Base-by-base conservation (phyloP, 2,329 filamentous ascomycete genomes). In the Blastomyces gilchristii region DNA sequence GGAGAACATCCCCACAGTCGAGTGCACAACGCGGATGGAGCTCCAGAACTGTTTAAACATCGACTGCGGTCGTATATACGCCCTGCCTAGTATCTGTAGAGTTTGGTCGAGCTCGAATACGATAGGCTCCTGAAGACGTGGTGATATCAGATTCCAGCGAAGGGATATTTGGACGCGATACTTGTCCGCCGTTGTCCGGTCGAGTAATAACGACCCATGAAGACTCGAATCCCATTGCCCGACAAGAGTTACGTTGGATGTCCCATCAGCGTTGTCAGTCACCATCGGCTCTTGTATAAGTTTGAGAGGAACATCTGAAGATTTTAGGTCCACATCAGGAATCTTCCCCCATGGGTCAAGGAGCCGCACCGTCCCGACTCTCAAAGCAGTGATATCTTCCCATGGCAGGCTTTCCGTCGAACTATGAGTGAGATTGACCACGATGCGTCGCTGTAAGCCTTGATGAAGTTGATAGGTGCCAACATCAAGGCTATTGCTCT, bases 181-280 rank as follows among this genome's bases (percentile, higher is more conserved):
- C 72, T 91, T 94, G 64, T 97, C 92, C n/a, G 90, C 85, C 1
- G 94, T 97, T 1, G 90, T 88, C 34, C 93, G 87, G 75, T 99
- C 92, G n/a, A 99, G 84, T 16, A 97, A 81, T n/a, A 96, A 80
- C 6, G 94, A 97, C 66, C 86, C 87, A 75, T 99, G 94, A 68
- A 94, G 81, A 70, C 91, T 96, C 0, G 93, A 97, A 73, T 99
- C 94, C 94, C 94, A 99, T 71, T 97, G 92, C 0, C 89, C 91
- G n/a, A 88, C 83, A 53, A 97, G 81, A 1, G 88, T 92, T 47
- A 97, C 87, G 72, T 88, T 91, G 45, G 87, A 88, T 0, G 92
- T 97, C 47, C 94, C 94, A 72, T 97, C 95, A 31, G 90, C 85
- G 71, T 97, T 95, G 63, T 89, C 86, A 66, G 88, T 89, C 67